Base-by-base conservation (phyloP, 2,329 filamentous ascomycete species). In the Westerdykella sp. region DNA sequence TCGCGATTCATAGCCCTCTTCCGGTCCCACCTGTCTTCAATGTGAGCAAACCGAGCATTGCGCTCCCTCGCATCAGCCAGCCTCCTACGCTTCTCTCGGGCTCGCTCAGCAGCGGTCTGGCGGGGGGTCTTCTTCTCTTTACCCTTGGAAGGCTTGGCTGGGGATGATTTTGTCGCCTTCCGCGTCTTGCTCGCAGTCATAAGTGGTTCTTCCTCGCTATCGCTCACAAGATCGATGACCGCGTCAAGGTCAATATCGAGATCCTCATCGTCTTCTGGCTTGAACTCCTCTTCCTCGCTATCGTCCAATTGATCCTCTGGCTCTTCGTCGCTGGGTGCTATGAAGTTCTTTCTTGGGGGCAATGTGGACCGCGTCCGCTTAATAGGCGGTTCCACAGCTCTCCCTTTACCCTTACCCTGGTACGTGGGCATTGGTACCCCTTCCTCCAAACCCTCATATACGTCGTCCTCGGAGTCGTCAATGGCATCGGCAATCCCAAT, bases 1-100 rank as follows among this genome's bases (percentile, higher is more conserved):
- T 72, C 69, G 40, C 88, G 79, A 40, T 68, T 66, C 64, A 66
- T 67, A 37, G 64, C 67, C 86, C 77, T 54, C 63, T 70, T 56
- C 54, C 64, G 47, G 66, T 68, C 62, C 66, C 63, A 66, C 41
- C 59, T 62, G 41, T 65, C 62, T n/a, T 51, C 47, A n/a, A 66
- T 67, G 30, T 66, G 59, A 12, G 57, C 59, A 40, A 56, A 66
- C 36, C 54, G 51, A 16, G 50, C 52, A 16, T 50, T 50, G 9
- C 60, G 56, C 49, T 54, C 56, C 30, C 60, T 55, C 12, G 45
- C 51, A 6, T 13, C 16, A 5, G 53, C 60, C 14, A 59, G 50
- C 15, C 59, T 64, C 37, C 42, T 51, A n/a, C 21, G 6, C 42
- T 60, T 59, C 49, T 60, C 32, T 10, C 25, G 25, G 25, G 25